Base-by-base conservation (phyloP, 129 eudicot genomes). In the Chrysanthemum seticuspe region DNA sequence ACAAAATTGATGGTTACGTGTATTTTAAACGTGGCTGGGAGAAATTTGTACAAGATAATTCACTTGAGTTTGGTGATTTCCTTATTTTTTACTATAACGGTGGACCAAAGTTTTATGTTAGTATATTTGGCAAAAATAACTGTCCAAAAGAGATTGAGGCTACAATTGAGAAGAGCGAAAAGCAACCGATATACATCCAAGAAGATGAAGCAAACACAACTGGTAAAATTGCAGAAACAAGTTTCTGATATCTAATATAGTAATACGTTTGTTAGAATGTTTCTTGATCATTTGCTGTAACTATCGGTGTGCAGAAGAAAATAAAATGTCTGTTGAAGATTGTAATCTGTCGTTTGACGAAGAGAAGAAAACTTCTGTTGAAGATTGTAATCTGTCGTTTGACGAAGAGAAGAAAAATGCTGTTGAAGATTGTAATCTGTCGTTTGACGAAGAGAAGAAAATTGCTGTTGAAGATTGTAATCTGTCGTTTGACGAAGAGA, bases 41-140 rank as follows among this genome's bases (percentile, higher is more conserved):
- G 71, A 54, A 82, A 63, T 78, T 82, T 63, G 86, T 74, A 70
- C 71, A 68, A 63, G 86, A 74, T 25, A 82, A 82, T 70, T 78
- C 77, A 50, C 65, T 82, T 0, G 53, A 68, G 70, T 65, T 68
- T 13, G 83, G 80, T 13, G 86, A 82, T 62, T 82, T 82, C 48
- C 73, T 82, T 12, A 53, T 79, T 13, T 82, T 82, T 21, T 74
- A 62, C 68, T 78, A 78, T 45, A 55, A 62, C 25, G 65, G 82
- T 16, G 67, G 77, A 45, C 70, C 83, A 19, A 68, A 51, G 0
- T 73, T 79, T 49, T 67, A 10, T 69, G 83, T 79, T 40, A 60
- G 59, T 18, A 15, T 73, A 9, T 79, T 7, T 8, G 79, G 75
- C 13, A 65, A 67, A 66, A 79, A 74, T 55, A 67, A 68, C 49